Conservation (phyloP, 257 asterid species). For the Scutellaria baicalensis region DNA sequence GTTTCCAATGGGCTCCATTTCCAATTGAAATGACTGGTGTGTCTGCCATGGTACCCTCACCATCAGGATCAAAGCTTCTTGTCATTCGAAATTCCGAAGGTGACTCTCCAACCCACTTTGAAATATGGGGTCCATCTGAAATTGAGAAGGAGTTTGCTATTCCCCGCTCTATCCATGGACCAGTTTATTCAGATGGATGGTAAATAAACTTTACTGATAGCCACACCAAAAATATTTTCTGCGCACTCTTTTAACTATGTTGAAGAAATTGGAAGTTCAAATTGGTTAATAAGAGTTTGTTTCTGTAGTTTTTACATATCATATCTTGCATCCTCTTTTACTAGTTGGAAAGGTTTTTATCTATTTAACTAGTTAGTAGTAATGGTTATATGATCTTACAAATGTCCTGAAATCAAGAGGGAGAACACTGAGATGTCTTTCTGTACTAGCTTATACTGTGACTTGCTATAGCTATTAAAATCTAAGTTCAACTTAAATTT, state of each 20-base stretch:
- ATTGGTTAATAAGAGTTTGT: neutral
- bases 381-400: neutral
- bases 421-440: neutral
- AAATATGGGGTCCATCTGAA: conserved; percentile 75
- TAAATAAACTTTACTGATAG: conserved; percentile 20
- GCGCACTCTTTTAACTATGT: neutral
- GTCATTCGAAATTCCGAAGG: conserved; percentile 71
- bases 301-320: neutral
- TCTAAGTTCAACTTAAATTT: neutral
- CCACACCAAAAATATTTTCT: neutral
- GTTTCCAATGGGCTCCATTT: conserved; percentile 78
- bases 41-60: conserved; percentile 72
- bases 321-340: neutral
- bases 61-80: conserved; percentile 84
- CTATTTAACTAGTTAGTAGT: neutral
- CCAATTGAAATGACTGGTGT: conserved; percentile 75
- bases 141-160: conserved; percentile 69
- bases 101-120: conserved; percentile 71
- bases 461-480: neutral
- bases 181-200: conserved; percentile 91
- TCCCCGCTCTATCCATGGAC: conserved; percentile 69
- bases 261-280: neutral
- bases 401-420: neutral
- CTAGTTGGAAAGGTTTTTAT: neutral
- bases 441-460: neutral